Evolutionary conservation across 192 early-diverging fungal species (phyloP), one percentile per base, ranked within the genome.

Genomic region (Endogone sp.): DNA sequence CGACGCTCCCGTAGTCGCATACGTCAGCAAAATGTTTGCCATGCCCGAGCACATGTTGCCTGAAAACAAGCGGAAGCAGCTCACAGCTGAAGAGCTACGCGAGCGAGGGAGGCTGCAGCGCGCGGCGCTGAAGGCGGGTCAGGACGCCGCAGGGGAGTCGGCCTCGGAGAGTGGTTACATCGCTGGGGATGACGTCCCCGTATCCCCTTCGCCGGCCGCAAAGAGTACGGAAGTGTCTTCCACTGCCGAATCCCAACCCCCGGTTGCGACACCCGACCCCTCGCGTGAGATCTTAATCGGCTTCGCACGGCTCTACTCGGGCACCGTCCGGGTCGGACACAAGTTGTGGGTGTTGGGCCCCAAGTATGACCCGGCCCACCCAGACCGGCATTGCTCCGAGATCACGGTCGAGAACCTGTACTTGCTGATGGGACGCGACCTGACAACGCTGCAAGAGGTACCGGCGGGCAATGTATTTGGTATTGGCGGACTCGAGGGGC

Each of bases 391-490:
- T 65, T 83, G 88, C 44, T 84, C 89, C 29, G 85, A 94, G 71
- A 80, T 97, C 25, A 89, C 77, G 0, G 86, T 98, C 30, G 76
- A 91, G 37, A 84, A 81, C 31, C 78, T 99, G 54, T 99, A 94
- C 62, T 82, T 99, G 84, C 86, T 98, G 77, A 99, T 99, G 98
- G 98, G 98, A 4, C 84, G 94, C 28, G 98, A 99, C 56, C 77
- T 99, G 62, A 88, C 93, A 68, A 80, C 79, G 22, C 69, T 99
- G 69, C 77, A 86, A 11, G 84, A 90, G 68, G 98, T 97, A 0
- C 89, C 93, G 1, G 98, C 98, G 11, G 98, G 98, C 10, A 97
- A 96, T 77, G 90, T 98, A 3, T 97, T 98, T 84, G 98, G 93
- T 26, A 94, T 99, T 69, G 90, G 89, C 30, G 91, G 91, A 2